Evolutionary conservation across 371 early-diverging fungal genomes (phyloP).

Genomic region (Massospora cicadina): DNA sequence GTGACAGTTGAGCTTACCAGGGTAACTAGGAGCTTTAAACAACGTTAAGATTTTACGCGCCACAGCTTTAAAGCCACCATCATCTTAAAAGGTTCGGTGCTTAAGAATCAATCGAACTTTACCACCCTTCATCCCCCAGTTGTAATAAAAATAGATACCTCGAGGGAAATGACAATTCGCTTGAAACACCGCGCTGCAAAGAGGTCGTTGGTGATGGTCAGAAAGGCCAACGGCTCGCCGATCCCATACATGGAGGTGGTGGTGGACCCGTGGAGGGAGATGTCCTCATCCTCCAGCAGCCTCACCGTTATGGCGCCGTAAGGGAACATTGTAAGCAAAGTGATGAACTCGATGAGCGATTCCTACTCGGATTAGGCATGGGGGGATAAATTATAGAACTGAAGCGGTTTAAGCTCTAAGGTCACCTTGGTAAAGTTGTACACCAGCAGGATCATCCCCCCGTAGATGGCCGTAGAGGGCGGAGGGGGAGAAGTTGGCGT

Average conservation of each 20-base stretch:
- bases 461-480: not conserved
- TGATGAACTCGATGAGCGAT: not conserved
- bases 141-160: not conserved
- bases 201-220: not conserved
- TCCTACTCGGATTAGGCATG: not conserved
- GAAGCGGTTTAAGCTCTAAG: too few species aligned
- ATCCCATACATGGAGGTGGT: not conserved
- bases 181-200: conserved; percentile 1
- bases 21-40: too few species aligned
- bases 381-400: not conserved
- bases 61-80: too few species aligned
- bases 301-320: not conserved
- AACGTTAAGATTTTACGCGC: too few species aligned
- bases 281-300: not conserved
- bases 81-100: too few species aligned
- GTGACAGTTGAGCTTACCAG: too few species aligned
- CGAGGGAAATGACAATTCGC: not conserved
- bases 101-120: too few species aligned
- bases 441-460: not conserved
- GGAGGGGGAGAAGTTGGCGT: not conserved
- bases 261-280: not conserved
- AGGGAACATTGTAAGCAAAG: not conserved
- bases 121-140: too few species aligned
- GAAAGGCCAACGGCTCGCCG: not conserved
- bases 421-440: not conserved